Evolutionary conservation across 148 eudicot genomes (phyloP), one percentile per base, ranked within the genome.

Genomic region (Fagopyrum tataricum): DNA sequence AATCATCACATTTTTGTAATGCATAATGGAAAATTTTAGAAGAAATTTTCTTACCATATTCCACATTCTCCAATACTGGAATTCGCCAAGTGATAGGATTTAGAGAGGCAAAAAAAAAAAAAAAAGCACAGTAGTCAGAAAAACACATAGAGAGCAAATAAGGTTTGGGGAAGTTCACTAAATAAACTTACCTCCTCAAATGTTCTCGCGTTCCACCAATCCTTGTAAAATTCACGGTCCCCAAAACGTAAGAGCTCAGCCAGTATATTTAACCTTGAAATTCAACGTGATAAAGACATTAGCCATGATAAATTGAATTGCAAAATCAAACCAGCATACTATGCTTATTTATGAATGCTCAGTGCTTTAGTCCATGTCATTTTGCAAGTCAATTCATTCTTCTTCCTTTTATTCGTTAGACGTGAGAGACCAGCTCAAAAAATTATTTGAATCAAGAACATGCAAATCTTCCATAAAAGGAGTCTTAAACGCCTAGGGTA

Each of bases 21-120:
- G 69, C 31, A 11, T 8, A 64, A 64, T 31, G 37, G 20, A 31
- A 15, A 31, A 64, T 24, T 46, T 56, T 26, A 56, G 10, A 39
- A 64, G 44, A 39, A 17, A 64, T 4, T 14, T 37, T 83, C 90
- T 66, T 81, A 94, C 98, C 98, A 94, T 94, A 88, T 94, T 94
- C 98, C 98, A 94, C 91, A 88, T 88, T 84, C 98, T 89, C 98
- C 98, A 94, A 70, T 94, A 94, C 98, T 94, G 91, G 41, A 77
- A 78, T 86, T 79, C 79, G 78, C 78, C 76, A 67, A 61, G 49
- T 66, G 75, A 10, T 39, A 73, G 0, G 17, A n/a, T 5, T 48
- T 76, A 67, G 37, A 12, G 62, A 76, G 52, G 37, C 37, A 31
- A 31, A 31, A 3, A 31, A 31, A 37, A 43, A 79, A 59, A 79